Evolutionary conservation across 164 flowering plant species (phyloP).

Genomic region (Berberis thunbergii): DNA sequence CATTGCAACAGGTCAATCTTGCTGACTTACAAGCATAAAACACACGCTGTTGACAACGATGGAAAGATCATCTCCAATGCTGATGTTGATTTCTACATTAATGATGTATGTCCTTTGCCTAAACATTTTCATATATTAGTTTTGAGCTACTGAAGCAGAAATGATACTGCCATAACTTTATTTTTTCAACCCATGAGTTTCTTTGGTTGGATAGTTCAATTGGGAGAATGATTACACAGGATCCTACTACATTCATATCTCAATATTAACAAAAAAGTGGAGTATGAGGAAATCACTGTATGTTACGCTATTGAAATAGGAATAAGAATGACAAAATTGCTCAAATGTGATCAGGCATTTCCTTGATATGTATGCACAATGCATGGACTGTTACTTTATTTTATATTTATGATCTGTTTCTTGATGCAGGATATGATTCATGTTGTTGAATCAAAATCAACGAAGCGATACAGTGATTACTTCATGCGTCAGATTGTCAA

Average conservation of each 20-base stretch:
- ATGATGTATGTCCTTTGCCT: conserved; percentile 47
- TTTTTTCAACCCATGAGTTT: too few species aligned
- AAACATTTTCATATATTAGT: background rate
- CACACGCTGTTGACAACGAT: conserved; percentile 68
- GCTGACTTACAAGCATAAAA: conserved; percentile 97
- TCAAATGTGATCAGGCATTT: too few species aligned
- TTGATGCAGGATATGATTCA: conserved; percentile 63
- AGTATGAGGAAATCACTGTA: too few species aligned
- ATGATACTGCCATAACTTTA: too few species aligned
- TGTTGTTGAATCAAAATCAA: conserved; percentile 67
- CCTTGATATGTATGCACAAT: too few species aligned
- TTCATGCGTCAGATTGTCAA: conserved; percentile 90
- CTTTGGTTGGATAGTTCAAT: too few species aligned
- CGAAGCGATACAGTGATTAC: conserved; percentile 76
- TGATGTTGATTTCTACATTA: conserved; percentile 82
- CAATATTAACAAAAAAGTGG: too few species aligned
- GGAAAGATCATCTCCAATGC: conserved; percentile 82
- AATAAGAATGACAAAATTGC: too few species aligned
- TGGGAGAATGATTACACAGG: too few species aligned
- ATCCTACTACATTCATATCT: too few species aligned
- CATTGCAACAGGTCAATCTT: conserved; percentile 66
- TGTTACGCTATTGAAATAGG: too few species aligned
- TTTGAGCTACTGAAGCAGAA: too few species aligned
- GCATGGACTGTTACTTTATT: background rate
- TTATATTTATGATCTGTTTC: background rate